Evolutionary conservation across 176 grass and related monocot species (phyloP), one percentile per base, ranked within the genome.

Genomic region (Elymus sibiricus): DNA sequence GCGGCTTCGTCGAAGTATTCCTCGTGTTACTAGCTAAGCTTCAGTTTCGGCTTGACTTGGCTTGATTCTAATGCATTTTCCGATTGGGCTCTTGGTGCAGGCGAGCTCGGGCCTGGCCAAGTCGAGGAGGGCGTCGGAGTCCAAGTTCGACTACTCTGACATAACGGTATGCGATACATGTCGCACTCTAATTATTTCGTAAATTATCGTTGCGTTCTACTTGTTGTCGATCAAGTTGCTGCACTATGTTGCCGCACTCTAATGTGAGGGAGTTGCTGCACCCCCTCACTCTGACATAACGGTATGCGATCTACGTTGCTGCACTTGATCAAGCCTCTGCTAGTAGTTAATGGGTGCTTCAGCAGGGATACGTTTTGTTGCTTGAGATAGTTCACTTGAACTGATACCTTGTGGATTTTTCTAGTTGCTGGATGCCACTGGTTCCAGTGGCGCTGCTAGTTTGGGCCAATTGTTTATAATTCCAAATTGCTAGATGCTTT

Each of bases 111-210:
- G 92, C 28, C 46, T 99, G 79, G 79, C 87, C 43, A 90, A 92
- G 86, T 92, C 90, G 62, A 87, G 92, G 77, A 98, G 92, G 81
- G 78, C 88, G 21, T 92, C 92, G 7, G 89, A 92, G 76, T 87
- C 91, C 60, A 98, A 94, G 87, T 87, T 99, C 47, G 97, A 99
- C 59, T 97, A 96, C 87, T 96, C 97, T 43, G 65, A 91, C 44
- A 99, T 94, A 89, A 94, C 92, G 90, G 97, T 95, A 89, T 65
- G 79, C 12, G 22, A 42, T 27, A 25, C 34, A 21, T 21, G 34
- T 35, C n/a, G 19, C 73, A 28, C 25, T 61, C 68, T 25, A 21
- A 7, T 22, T 40, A 6, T 70, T 28, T 71, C 67, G 24, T 5
- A 24, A 60, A 74, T 53, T 49, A 25, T 82, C 26, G 39, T 40